Evolutionary conservation across 352 stramenopile species (phyloP), one percentile per base, ranked within the genome.

Genomic region (Phytophthora vignae): DNA sequence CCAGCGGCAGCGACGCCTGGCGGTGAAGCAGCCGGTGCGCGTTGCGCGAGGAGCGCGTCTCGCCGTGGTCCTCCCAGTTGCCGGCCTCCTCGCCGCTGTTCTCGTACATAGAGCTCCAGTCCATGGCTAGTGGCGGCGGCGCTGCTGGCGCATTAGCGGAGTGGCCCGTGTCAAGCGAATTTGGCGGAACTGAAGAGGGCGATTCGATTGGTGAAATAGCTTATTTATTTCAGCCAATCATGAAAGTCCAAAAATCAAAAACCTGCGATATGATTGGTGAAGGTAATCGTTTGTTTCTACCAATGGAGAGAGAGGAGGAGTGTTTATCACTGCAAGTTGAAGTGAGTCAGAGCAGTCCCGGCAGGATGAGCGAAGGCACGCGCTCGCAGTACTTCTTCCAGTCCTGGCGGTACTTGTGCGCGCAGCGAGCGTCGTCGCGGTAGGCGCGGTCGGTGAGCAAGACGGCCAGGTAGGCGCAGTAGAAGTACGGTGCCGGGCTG

Each of bases 391-490:
- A 99, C 71, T 99, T 92, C 42, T 95, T 85, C 87, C 95, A 99
- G 81, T 99, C 96, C 36, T 96, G 90, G 48, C 91, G 93, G 83
- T 99, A 99, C 85, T 99, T 99, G 65, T 93, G 81, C 7, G 78
- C 75, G 76, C 97, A 99, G 48, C 95, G 91, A 6, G 97, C 92
- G 53, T 98, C 95, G 84, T 99, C 98, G 60, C 97, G 90, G 60
- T 94, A 98, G 12, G 97, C 95, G 64, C 98, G 88, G 82, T 99
- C 97, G 1, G 93, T 91, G 55, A 99, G 88, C 19, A 99, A 78
- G 29, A 98, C 77, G 7, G 91, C 97, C 49, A 99, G 85, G 81
- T 95, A 99, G 1, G 82, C 56, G 2, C 92, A 69, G 79, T 97
- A 98, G 69, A 96, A 98, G 76, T 98, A 97, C 11, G 92, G 92